Evolutionary conservation across 306 rosid species (phyloP).

Genomic region (Astragalus membranaceus): DNA sequence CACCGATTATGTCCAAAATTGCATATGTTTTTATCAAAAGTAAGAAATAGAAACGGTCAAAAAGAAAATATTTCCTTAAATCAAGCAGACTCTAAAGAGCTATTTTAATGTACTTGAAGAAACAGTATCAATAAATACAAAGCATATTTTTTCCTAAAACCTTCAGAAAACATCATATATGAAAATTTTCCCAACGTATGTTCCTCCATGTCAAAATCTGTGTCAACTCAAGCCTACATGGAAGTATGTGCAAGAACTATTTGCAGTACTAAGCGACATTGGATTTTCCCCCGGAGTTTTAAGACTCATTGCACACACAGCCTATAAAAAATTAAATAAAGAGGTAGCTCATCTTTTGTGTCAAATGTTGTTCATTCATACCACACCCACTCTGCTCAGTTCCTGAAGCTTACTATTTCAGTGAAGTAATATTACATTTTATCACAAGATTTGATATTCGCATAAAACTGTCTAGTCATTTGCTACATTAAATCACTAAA

Average conservation of each 20-base stretch:
- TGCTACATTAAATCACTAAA: not conserved
- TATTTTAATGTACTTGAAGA: not conserved
- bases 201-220: not conserved
- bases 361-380: not conserved
- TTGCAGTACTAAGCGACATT: not conserved
- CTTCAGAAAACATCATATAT: not conserved
- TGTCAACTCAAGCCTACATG: conserved; percentile 1
- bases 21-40: not conserved
- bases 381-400: not conserved
- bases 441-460: not conserved
- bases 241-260: not conserved
- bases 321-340: not conserved
- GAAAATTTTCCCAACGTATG: not conserved
- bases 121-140: not conserved
- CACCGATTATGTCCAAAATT: not conserved
- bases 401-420: not conserved
- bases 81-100: no score
- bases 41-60: not conserved
- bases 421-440: not conserved
- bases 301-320: not conserved
- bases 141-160: not conserved
- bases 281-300: not conserved
- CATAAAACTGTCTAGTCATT: not conserved
- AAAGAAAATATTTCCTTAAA: not conserved
- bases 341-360: not conserved